Evolutionary conservation across 192 early-diverging fungal genomes (phyloP), one percentile per base, ranked within the genome.

Genomic region (Glomus cerebriforme): DNA sequence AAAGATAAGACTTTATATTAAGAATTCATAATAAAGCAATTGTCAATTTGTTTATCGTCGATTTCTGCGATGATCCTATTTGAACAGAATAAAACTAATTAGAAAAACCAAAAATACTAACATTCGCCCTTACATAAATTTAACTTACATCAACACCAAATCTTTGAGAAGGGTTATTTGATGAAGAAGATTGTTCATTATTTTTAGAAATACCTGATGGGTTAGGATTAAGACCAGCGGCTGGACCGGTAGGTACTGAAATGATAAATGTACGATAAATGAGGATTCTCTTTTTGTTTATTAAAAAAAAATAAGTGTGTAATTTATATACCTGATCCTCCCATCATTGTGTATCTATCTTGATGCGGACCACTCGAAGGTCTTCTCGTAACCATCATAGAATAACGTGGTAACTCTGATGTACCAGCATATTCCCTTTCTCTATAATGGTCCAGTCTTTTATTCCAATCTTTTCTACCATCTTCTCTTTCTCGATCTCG

Each of bases 161-260:
- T 54, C 49, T 54, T 54, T 54, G 49, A 6, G 49, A 54, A 1
- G 19, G 6, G 6, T 54, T 54, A 54, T 54, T 54, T 22, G 47
- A 49, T 49, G 49, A 54, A 22, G 49, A 54, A 17, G 49, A 22
- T 5, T 17, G 49, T 6, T 54, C 49, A n/a, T 17, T 54, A 54
- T 54, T 54, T 54, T 54, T 54, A 54, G 49, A 54, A 54, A 54
- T 54, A 54, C 17, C 19, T 54, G 49, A 54, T 22, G 49, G 49
- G 6, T 4, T 54, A 27, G 29, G 58, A 22, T 74, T 47, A 59
- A 17, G 13, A 31, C 73, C 58, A 59, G 73, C 47, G 5, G 73
- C 73, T 24, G 73, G 73, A 24, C 73, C 73, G 15, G 73, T 74
- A 26, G 73, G 73, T 27, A 74, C n/a, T 74, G 31, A 74, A 47